Conservation (phyloP, 1,284 basidiomycete genomes). For the Ustilago bromivora region DNA sequence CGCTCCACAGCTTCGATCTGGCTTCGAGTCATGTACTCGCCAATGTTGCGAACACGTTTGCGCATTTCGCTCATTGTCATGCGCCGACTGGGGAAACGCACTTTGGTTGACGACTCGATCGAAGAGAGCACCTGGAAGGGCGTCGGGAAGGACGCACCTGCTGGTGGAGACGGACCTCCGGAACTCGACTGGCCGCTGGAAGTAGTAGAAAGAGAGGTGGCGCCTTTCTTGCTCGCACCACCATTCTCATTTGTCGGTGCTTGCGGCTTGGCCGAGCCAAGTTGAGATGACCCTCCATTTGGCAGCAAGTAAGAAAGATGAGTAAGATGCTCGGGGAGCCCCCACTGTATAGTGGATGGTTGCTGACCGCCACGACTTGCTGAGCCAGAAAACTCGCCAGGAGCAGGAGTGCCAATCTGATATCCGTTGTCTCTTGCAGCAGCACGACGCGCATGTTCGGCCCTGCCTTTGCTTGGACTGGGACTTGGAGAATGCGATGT, state of each 20-base stretch:
- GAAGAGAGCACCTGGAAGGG: slow-evolving; percentile 57
- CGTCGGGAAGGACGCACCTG: slow-evolving; percentile 77
- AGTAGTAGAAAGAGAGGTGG: slow-evolving; percentile 1
- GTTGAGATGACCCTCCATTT: slow-evolving; percentile 71
- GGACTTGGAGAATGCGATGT: slow-evolving; percentile 59
- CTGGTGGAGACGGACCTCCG: slow-evolving; percentile 23
- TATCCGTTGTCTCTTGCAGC: slow-evolving; percentile 43
- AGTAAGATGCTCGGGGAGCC: slow-evolving; percentile 90
- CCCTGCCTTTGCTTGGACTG: slow-evolving; percentile 56
- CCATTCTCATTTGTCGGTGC: slow-evolving; percentile 17
- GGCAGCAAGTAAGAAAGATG: slow-evolving; percentile 89
- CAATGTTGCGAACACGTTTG: slow-evolving; percentile 88
- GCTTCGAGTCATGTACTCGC: slow-evolving; percentile 81
- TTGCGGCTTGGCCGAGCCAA: slow-evolving; percentile 71
- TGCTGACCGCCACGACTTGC: slow-evolving; percentile 61
- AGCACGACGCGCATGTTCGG: slow-evolving; percentile 39
- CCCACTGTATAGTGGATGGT: slow-evolving; percentile 83
- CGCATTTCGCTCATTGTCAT: slow-evolving; percentile 97
- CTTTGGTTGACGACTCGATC: slow-evolving; percentile 86
- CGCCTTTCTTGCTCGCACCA: slow-evolving; percentile 25
- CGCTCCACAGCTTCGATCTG: slow-evolving; percentile 70
- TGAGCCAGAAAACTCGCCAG: slow-evolving; percentile 29
- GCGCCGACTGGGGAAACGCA: slow-evolving; percentile 92
- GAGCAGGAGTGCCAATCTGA: slow-evolving; percentile 55
- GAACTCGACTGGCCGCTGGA: slow-evolving; percentile 33